A percentile compares a stretch with the other conserved stretches of the same genome.
Evolutionary conservation across 2,329 filamentous ascomycete genomes (phyloP).

Genomic region (Colletotrichum orchidophilum): DNA sequence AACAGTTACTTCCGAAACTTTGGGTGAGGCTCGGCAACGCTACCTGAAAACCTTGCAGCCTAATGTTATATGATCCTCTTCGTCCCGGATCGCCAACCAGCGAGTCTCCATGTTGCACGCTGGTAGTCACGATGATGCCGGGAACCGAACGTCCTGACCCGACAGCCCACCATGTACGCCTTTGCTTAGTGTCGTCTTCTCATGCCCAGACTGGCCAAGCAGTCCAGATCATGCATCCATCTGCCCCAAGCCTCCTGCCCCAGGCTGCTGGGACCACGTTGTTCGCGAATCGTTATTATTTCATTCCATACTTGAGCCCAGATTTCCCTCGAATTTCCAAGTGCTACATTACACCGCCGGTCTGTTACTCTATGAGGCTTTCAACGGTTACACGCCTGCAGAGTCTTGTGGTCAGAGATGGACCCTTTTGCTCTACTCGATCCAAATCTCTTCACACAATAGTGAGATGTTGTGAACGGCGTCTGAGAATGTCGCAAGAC

Average conservation of each 20-base stretch:
- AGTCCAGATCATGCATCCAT: constrained; percentile 6
- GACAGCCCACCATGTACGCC: background rate
- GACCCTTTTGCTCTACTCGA: background rate
- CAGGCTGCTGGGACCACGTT: constrained; percentile 30
- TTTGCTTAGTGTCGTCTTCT: background rate
- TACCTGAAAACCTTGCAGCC: background rate
- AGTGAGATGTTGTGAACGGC: background rate
- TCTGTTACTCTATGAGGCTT: background rate
- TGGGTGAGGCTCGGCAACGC: background rate
- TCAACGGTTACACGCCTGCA: constrained; percentile 7
- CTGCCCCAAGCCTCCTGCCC: constrained; percentile 26
- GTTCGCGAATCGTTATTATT: constrained; percentile 5
- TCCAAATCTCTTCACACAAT: background rate
- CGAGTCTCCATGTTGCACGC: constrained; percentile 9
- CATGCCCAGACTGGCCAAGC: background rate
- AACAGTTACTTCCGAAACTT: constrained; percentile 15
- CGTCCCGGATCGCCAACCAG: background rate
- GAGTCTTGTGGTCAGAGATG: background rate
- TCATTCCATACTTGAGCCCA: background rate
- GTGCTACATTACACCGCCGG: constrained; percentile 31
- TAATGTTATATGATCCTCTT: background rate
- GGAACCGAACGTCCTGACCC: background rate
- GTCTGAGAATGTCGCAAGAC: constrained; percentile 6
- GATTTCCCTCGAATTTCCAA: background rate
- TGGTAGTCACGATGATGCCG: constrained; percentile 21